phyloP scores from a whole-genome alignment of 2,329 filamentous ascomycete species.

The Cladophialophora yegresii region DNA sequence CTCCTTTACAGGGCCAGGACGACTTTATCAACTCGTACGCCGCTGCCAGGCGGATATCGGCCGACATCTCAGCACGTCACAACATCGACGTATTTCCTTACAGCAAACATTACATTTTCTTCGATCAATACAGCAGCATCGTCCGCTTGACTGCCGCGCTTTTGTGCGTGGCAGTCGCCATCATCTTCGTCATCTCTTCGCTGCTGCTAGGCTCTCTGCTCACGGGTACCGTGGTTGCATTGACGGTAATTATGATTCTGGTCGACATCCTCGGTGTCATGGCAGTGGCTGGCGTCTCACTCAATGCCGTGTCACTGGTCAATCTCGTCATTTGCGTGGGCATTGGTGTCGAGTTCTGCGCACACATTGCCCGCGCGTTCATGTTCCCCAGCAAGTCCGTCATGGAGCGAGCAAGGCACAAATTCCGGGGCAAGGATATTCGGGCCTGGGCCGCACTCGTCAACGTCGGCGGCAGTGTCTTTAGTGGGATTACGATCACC shows the following conservation, averaged over 20 bases:
- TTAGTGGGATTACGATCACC: constrained; percentile 93
- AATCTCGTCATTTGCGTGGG: constrained; percentile 97
- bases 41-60: constrained; percentile 82
- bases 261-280: constrained; percentile 94
- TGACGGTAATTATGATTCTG: constrained; percentile 90
- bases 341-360: constrained; percentile 95
- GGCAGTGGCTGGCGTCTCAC: constrained; percentile 81
- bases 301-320: constrained; percentile 93
- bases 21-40: constrained; percentile 93
- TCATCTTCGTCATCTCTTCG: constrained; percentile 80
- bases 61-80: constrained; percentile 70
- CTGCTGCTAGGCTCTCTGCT: constrained; percentile 78
- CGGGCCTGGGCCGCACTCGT: constrained; percentile 90
- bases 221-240: constrained; percentile 78
- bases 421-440: constrained; percentile 78
- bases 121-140: constrained; percentile 92
- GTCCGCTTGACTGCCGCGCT: constrained; percentile 76
- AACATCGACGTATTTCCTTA: constrained; percentile 89
- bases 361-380: constrained; percentile 92
- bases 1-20: constrained; percentile 78
- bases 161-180: constrained; percentile 76
- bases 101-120: constrained; percentile 98
- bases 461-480: constrained; percentile 91
- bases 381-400: constrained; percentile 85
- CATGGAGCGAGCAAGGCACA: constrained; percentile 75